Conservation (phyloP, 257 asterid genomes). For the Cinchona pubescens region DNA sequence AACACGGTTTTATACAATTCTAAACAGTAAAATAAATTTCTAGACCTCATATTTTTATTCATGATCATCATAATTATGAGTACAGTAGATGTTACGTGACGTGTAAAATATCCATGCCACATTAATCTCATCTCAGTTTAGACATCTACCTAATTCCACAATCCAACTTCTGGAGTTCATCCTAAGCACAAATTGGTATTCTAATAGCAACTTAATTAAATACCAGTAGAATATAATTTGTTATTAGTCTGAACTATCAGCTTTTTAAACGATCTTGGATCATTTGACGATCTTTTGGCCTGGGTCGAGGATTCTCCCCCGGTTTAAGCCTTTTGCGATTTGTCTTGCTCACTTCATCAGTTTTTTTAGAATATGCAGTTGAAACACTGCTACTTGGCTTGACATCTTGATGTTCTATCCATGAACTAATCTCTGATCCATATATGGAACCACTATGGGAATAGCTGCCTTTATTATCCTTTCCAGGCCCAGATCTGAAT, state of each 20-base stretch:
- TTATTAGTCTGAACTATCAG: too few species aligned
- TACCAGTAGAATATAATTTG: too few species aligned
- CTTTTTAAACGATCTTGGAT: slow-evolving; percentile 96
- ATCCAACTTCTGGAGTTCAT: background rate
- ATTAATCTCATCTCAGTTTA: background rate
- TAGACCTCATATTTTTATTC: background rate
- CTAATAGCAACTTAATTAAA: too few species aligned
- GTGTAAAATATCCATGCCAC: background rate
- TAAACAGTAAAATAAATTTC: background rate
- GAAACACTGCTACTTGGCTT: slow-evolving; percentile 58
- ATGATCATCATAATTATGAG: background rate
- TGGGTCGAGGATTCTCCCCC: slow-evolving; percentile 86
- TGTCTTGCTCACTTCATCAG: slow-evolving; percentile 55
- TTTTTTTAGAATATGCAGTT: slow-evolving; percentile 59
- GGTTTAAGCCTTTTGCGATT: slow-evolving; percentile 86
- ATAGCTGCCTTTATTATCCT: slow-evolving; percentile 44
- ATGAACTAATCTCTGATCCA: slow-evolving; percentile 69
- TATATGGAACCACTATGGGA: slow-evolving; percentile 63
- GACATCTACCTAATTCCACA: too few species aligned
- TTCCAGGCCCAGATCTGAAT: slow-evolving; percentile 33
- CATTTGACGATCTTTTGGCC: slow-evolving; percentile 98
- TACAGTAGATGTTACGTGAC: background rate
- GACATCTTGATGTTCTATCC: slow-evolving; percentile 51
- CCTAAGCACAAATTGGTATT: background rate
- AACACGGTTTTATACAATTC: background rate